phyloP scores from a whole-genome alignment of 148 eudicot species.

The Rheum nobile region DNA sequence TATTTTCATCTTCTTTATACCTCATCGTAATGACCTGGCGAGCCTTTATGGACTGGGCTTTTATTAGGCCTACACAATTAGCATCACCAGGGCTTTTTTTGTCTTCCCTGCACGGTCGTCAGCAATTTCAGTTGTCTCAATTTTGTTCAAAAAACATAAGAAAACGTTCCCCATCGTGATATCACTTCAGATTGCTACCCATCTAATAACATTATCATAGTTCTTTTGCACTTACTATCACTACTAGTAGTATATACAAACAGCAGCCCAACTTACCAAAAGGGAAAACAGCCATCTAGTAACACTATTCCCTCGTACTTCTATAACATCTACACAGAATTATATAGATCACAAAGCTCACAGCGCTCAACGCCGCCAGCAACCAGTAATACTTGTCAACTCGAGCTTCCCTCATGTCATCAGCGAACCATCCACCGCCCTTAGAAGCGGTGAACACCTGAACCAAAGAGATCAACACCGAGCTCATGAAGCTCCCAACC shows the following conservation, averaged over 20 bases:
- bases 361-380: slow-evolving; percentile 37
- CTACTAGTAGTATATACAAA: neutral
- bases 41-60: neutral
- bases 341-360: slow-evolving; percentile 44
- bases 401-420: slow-evolving; percentile 64
- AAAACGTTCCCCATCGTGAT: neutral
- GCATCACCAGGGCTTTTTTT: too few species aligned
- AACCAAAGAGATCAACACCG: slow-evolving; percentile 42
- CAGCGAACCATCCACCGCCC: slow-evolving; percentile 59
- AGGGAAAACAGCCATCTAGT: neutral
- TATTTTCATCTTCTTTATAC: too few species aligned
- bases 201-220: neutral
- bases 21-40: neutral
- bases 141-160: too few species aligned
- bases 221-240: neutral
- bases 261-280: neutral
- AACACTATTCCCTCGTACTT: slow-evolving; percentile 21
- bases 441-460: slow-evolving; percentile 31
- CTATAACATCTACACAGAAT: slow-evolving; percentile 43
- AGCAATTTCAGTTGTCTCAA: too few species aligned
- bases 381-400: slow-evolving; percentile 89
- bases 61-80: neutral
- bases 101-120: too few species aligned
- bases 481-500: slow-evolving; percentile 76
- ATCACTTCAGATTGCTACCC: neutral